Conservation (phyloP, 805 yeast genomes). For the Metschnikowia continentalis region DNA sequence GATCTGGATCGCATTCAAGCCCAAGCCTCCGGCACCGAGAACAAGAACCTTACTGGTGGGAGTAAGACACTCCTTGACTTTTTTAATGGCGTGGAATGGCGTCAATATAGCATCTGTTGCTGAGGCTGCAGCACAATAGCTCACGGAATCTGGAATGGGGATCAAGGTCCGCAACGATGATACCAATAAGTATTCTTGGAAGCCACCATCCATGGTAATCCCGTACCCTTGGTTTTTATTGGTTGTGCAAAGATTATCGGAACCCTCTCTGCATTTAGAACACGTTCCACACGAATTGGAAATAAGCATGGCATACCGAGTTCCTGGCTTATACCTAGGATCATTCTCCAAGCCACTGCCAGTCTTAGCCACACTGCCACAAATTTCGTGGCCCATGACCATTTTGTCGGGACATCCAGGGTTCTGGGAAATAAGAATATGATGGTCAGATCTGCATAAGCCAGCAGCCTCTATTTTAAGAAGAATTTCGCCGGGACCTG, state of each 20-base stretch:
- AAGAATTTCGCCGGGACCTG: slow-evolving; percentile 27
- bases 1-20: slow-evolving; percentile 41
- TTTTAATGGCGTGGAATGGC: slow-evolving; percentile 39
- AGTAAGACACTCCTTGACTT: slow-evolving; percentile 24
- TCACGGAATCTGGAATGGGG: slow-evolving; percentile 38
- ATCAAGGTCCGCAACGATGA: slow-evolving; percentile 32
- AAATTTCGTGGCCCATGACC: slow-evolving; percentile 45
- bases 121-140: slow-evolving; percentile 38
- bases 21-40: slow-evolving; percentile 42
- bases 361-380: slow-evolving; percentile 32
- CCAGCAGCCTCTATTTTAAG: slow-evolving; percentile 42
- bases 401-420: slow-evolving; percentile 24
- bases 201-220: slow-evolving; percentile 37
- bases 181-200: slow-evolving; percentile 36
- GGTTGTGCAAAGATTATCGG: slow-evolving; percentile 28
- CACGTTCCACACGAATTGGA: slow-evolving; percentile 34
- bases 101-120: slow-evolving; percentile 42
- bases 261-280: slow-evolving; percentile 30
- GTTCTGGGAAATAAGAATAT: slow-evolving; percentile 23
- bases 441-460: slow-evolving; percentile 42
- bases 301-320: slow-evolving; percentile 28
- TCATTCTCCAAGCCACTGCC: slow-evolving; percentile 25
- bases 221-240: slow-evolving; percentile 27
- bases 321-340: slow-evolving; percentile 26
- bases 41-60: slow-evolving; percentile 37